Percentiles rank a stretch among this genome's conserved stretches.
Evolutionary conservation across 2,329 filamentous ascomycete genomes (phyloP).

Genomic region (Fusarium mundagurra): DNA sequence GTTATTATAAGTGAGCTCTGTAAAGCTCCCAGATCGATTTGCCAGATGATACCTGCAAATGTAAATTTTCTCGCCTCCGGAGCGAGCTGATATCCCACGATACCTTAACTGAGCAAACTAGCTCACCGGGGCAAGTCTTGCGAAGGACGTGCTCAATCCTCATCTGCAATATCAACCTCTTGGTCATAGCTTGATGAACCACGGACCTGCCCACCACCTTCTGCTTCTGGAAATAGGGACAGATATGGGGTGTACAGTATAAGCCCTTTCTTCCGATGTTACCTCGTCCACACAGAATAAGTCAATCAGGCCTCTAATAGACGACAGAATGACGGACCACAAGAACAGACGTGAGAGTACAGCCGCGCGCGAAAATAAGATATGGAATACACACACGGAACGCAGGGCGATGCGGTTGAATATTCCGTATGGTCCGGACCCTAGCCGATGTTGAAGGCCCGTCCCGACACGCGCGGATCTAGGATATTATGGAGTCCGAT

Average conservation of each 20-base stretch:
- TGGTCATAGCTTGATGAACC: constrained; percentile 1
- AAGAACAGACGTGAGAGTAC: background rate
- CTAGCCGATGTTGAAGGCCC: constrained; percentile 24
- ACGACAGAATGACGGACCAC: background rate
- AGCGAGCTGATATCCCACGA: background rate
- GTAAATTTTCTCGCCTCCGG: background rate
- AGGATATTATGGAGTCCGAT: constrained; percentile 29
- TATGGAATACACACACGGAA: constrained; percentile 9
- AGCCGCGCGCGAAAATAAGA: constrained; percentile 29
- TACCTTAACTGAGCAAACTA: background rate
- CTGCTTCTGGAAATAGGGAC: constrained; percentile 34
- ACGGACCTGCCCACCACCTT: constrained; percentile 23
- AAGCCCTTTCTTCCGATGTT: background rate
- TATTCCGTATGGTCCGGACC: constrained; percentile 23
- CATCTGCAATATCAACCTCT: constrained; percentile 8
- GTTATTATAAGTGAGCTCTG: background rate
- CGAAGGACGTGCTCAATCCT: constrained; percentile 7
- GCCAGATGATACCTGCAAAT: background rate
- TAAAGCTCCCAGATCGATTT: background rate
- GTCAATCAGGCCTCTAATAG: constrained; percentile 9
- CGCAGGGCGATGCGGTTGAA: constrained; percentile 24
- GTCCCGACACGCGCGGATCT: constrained; percentile 35
- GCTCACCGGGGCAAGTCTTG: constrained; percentile 4
- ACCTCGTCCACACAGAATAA: background rate
- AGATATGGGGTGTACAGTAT: constrained; percentile 4